Evolutionary conservation across 345 rosid genomes (phyloP).

Genomic region (Melaleuca quinquenervia): DNA sequence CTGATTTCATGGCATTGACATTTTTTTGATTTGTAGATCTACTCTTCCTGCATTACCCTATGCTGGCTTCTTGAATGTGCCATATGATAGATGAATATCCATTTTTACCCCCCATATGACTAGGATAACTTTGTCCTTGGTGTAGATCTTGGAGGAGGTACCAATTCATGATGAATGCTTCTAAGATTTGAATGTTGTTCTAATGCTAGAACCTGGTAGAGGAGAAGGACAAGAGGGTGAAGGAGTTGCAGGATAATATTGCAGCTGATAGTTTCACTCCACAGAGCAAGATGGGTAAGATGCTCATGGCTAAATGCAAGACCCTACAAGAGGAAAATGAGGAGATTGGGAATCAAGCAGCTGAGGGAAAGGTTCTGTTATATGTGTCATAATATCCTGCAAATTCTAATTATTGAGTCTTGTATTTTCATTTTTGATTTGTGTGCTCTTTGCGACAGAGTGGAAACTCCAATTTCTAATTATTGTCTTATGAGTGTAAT

Average conservation of each 20-base stretch:
- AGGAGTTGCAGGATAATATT: conserved; percentile 88
- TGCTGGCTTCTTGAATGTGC: neutral
- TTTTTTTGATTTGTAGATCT: neutral
- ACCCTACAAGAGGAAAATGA: conserved; percentile 95
- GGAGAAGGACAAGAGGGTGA: conserved; percentile 92
- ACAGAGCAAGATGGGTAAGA: conserved; percentile 83
- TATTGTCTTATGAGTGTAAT: neutral
- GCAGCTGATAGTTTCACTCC: conserved; percentile 85
- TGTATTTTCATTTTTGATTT: neutral
- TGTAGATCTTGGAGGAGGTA: neutral
- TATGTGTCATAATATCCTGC: neutral
- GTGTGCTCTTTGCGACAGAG: neutral
- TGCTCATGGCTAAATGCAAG: conserved; percentile 92
- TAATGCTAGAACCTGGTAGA: conserved; percentile 66
- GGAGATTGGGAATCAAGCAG: conserved; percentile 91
- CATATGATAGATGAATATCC: neutral
- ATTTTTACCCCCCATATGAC: neutral
- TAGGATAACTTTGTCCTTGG: neutral
- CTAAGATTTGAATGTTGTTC: neutral
- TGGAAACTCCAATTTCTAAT: neutral
- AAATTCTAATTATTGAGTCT: neutral
- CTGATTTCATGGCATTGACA: neutral
- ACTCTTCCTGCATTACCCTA: neutral
- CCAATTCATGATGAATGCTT: neutral
- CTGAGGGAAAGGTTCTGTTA: conserved; percentile 77